phyloP scores from a whole-genome alignment of 2,329 filamentous ascomycete genomes.

The Simplicillium aogashimaense region DNA sequence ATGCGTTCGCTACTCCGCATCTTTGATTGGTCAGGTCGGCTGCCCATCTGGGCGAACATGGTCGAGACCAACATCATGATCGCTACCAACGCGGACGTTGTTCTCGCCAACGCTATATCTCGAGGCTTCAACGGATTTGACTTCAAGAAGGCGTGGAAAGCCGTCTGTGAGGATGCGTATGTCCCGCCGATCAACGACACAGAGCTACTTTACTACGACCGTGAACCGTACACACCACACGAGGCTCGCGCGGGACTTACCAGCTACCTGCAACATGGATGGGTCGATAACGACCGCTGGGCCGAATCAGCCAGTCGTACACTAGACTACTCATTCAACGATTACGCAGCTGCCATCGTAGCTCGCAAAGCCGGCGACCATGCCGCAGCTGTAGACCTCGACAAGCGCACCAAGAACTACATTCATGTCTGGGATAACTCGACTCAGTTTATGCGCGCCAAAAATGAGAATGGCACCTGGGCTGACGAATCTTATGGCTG shows the following conservation, averaged over 20 bases:
- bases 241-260: slow-evolving; percentile 35
- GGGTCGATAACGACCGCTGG: slow-evolving; percentile 37
- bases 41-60: slow-evolving; percentile 39
- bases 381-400: slow-evolving; percentile 18
- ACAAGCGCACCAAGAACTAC: slow-evolving; percentile 28
- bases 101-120: slow-evolving; percentile 34
- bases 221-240: slow-evolving; percentile 32
- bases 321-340: slow-evolving; percentile 36
- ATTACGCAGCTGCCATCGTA: slow-evolving; percentile 31
- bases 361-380: slow-evolving; percentile 24
- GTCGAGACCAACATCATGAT: slow-evolving; percentile 42
- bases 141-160: slow-evolving; percentile 30
- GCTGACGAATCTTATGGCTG: slow-evolving; percentile 32
- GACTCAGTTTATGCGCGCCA: slow-evolving; percentile 35
- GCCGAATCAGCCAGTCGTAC: slow-evolving; percentile 34
- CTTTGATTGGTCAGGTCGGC: slow-evolving; percentile 33
- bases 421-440: slow-evolving; percentile 28
- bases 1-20: slow-evolving; percentile 33
- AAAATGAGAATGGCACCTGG: slow-evolving; percentile 34
- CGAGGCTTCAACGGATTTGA: slow-evolving; percentile 32
- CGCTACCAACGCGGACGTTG: slow-evolving; percentile 35
- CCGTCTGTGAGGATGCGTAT: slow-evolving; percentile 32
- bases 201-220: slow-evolving; percentile 33
- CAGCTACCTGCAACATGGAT: slow-evolving; percentile 30
- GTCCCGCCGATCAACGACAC: slow-evolving; percentile 32